Base-by-base conservation (phyloP, 2,329 filamentous ascomycete species). In the Penicillium glabrum region DNA sequence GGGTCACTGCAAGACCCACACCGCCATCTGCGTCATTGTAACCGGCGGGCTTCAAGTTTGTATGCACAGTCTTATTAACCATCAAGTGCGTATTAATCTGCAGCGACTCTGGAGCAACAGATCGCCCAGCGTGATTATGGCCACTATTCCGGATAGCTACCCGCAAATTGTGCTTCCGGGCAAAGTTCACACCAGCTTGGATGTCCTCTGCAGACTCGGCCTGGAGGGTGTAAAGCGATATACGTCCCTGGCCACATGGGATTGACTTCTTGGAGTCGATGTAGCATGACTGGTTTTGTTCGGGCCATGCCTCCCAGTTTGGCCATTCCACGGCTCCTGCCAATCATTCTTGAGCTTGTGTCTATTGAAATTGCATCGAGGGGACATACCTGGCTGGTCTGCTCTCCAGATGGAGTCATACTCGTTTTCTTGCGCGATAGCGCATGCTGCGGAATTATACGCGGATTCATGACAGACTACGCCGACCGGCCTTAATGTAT, bases 131-230 rank as follows among this genome's bases (percentile, higher is more conserved):
- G n/a, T 54, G 74, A 50, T 84, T 82, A 63, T 85, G 82, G 5
- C 82, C 82, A 0, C 82, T 84, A 60, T 84, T 84, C 49, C 79
- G 76, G 58, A 85, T 77, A 33, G 75, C 67, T 1, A 79, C 65
- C 7, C 49, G 24, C 16, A 60, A 7, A 44, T 55, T 53, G 33
- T 60, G 41, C 11, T 26, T 31, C 1, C 23, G 21, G 11, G 52
- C 55, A 41, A 60, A 60, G 1, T 39, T 27, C 1, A 60, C 58
- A 5, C 33, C 58, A 1, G 37, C 55, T 26, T 60, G 58, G 21
- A 60, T 53, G 31, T 56, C 46, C 3, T 33, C 8, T 11, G 39
- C 13, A 1, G 58, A 33, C 21, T 53, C 19, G 2, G 46, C 58
- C 23, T 29, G 9, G 16, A 48, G 23, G 1, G 55, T 53, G 49